Evolutionary conservation across 2,329 filamentous ascomycete species (phyloP).

Genomic region (Aspergillus thermomutatus): DNA sequence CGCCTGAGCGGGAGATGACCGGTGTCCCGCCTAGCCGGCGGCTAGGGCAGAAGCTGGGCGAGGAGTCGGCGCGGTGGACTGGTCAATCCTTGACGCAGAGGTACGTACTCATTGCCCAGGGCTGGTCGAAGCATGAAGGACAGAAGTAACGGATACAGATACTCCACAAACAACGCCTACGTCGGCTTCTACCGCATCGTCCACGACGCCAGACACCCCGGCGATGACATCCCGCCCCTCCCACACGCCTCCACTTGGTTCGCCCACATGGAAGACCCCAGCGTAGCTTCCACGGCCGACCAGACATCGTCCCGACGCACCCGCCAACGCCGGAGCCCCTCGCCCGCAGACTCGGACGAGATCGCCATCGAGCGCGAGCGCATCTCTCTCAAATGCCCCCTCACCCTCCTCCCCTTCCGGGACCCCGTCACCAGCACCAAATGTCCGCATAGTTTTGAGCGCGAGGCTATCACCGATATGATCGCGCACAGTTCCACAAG

Average conservation of each 20-base stretch:
- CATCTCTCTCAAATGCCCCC: conserved; percentile 46
- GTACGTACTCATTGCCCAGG: conserved; percentile 26
- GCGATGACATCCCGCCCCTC: conserved; percentile 51
- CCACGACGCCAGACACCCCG: conserved; percentile 57
- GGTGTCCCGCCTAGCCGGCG: conserved; percentile 33
- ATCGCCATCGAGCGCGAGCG: conserved; percentile 46
- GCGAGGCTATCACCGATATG: conserved; percentile 44
- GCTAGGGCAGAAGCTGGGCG: conserved; percentile 33
- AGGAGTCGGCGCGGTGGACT: conserved; percentile 35
- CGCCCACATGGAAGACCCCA: conserved; percentile 43
- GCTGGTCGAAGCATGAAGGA: neutral
- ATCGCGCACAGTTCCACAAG: conserved; percentile 31
- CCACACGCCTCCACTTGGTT: conserved; percentile 63
- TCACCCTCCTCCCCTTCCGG: conserved; percentile 45
- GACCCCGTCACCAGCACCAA: conserved; percentile 48
- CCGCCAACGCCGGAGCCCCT: conserved; percentile 21
- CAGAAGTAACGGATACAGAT: conserved; percentile 33
- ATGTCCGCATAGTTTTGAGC: conserved; percentile 51
- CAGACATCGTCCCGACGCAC: conserved; percentile 11
- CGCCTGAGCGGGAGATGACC: conserved; percentile 32
- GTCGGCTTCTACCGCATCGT: conserved; percentile 59
- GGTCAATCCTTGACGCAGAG: conserved; percentile 38
- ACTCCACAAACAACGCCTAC: conserved; percentile 60
- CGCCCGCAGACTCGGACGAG: conserved; percentile 38
- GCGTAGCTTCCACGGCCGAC: conserved; percentile 14